These are phyloP conservation scores for Aaosphaeria arxii DNA, from an alignment of 2,329 filamentous ascomycete species.

Conservation along the genomic window DNA sequence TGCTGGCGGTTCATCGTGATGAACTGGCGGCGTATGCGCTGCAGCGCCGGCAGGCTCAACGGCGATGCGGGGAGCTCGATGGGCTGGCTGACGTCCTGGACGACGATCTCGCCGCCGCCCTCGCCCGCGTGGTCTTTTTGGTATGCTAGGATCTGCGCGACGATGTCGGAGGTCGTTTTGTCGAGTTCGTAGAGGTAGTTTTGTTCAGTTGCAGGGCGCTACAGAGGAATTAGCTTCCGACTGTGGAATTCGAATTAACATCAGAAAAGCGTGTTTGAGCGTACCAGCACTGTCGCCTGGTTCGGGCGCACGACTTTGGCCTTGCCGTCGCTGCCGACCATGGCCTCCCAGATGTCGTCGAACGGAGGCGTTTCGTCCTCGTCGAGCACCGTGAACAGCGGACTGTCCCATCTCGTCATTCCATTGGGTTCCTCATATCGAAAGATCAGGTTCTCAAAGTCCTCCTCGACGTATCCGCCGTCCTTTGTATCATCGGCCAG, in stretches of 20 bases:
- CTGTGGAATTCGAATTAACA: not conserved
- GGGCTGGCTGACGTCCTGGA: constrained; percentile 53
- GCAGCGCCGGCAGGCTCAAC: constrained; percentile 70
- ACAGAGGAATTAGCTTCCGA: constrained; percentile 1
- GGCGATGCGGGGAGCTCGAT: constrained; percentile 66
- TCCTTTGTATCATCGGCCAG: constrained; percentile 41
- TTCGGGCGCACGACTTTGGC: constrained; percentile 69
- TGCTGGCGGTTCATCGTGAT: constrained; percentile 71
- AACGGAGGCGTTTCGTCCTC: constrained; percentile 69
- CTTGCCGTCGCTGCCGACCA: constrained; percentile 61
- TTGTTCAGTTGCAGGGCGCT: constrained; percentile 59
- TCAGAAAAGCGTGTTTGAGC: not conserved
- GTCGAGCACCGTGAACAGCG: constrained; percentile 75
- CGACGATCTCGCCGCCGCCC: constrained; percentile 56
- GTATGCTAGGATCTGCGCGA: constrained; percentile 66
- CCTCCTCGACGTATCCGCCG: constrained; percentile 54
- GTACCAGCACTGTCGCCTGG: constrained; percentile 65
- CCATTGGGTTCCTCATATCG: constrained; percentile 83
- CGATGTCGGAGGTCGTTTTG: constrained; percentile 72
- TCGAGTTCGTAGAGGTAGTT: constrained; percentile 82
- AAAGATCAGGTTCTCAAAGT: constrained; percentile 78
- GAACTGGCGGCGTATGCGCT: constrained; percentile 74
- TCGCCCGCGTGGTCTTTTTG: constrained; percentile 63
- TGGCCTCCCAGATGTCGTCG: constrained; percentile 70
- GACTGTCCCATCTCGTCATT: constrained; percentile 82